These are phyloP conservation scores for Arabidopsis suecica DNA, from an alignment of 345 rosid species.

Conservation along the genomic window DNA sequence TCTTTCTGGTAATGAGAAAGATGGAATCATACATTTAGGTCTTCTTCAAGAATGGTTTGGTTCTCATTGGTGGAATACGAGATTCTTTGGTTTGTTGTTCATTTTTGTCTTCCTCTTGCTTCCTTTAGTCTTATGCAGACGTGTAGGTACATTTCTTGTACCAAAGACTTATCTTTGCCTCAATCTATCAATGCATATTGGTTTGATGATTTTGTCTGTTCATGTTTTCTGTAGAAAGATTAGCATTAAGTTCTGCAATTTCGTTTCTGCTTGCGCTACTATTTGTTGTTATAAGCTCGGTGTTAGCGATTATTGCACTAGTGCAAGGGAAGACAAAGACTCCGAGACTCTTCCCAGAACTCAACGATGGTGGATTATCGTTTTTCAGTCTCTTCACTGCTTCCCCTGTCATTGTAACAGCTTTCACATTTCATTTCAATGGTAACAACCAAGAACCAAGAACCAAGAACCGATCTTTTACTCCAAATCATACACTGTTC, in stretches of 20 bases:
- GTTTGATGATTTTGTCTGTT: constrained; percentile 14
- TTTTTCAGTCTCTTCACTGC: constrained; percentile 85
- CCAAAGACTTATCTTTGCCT: not conserved
- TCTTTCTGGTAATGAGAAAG: constrained; percentile 66
- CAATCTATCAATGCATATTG: not conserved
- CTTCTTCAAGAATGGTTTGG: constrained; percentile 94
- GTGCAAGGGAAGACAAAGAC: constrained; percentile 65
- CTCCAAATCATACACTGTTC: not conserved
- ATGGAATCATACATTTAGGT: constrained; percentile 67
- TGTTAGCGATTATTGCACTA: constrained; percentile 63
- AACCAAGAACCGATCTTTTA: not conserved
- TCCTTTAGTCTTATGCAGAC: constrained; percentile 65
- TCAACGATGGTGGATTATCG: constrained; percentile 53
- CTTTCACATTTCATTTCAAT: constrained; percentile 93
- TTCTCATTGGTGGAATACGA: constrained; percentile 80
- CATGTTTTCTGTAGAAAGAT: constrained; percentile 29
- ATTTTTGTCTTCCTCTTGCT: constrained; percentile 61
- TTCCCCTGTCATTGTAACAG: constrained; percentile 88
- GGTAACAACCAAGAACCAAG: constrained; percentile 49
- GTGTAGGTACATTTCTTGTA: constrained; percentile 55
- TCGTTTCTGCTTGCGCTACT: constrained; percentile 63
- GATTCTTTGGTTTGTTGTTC: constrained; percentile 65
- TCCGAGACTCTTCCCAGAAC: constrained; percentile 66
- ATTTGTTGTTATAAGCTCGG: constrained; percentile 74
- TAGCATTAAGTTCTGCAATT: constrained; percentile 41